Percentiles rank a stretch among this genome's conserved stretches.
Conservation (phyloP, 2,329 filamentous ascomycete species). For the Corinectria fuckeliana region DNA sequence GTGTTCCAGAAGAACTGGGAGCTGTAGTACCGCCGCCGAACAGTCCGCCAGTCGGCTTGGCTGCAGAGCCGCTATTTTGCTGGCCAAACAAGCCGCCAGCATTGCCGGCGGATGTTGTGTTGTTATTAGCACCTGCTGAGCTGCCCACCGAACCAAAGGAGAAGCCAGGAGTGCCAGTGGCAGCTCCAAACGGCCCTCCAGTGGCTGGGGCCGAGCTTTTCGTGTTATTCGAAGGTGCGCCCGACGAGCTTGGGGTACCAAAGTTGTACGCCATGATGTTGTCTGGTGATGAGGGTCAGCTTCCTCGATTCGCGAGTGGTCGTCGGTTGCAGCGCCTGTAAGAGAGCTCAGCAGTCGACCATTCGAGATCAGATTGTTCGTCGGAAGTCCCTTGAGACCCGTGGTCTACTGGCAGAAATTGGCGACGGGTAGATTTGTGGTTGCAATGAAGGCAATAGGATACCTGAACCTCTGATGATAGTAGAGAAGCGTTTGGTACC, state of each 20-base stretch:
- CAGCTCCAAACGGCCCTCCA: conserved; percentile 50
- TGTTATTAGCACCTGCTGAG: conserved; percentile 32
- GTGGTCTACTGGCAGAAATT: conserved; percentile 18
- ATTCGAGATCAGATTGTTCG: neutral
- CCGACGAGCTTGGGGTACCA: conserved; percentile 43
- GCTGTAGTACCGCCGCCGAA: conserved; percentile 39
- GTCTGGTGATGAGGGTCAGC: conserved; percentile 25
- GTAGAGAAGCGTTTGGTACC: conserved; percentile 31
- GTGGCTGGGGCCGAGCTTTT: conserved; percentile 49
- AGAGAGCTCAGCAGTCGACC: conserved; percentile 10
- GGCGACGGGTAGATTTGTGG: conserved; percentile 22
- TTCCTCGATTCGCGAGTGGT: conserved; percentile 25
- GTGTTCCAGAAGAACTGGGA: conserved; percentile 23
- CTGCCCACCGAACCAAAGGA: conserved; percentile 47
- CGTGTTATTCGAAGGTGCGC: conserved; percentile 41
- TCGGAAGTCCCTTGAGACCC: conserved; percentile 10
- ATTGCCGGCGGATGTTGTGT: conserved; percentile 38
- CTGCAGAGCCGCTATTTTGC: conserved; percentile 35
- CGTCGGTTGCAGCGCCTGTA: conserved; percentile 21
- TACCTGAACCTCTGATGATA: conserved; percentile 11
- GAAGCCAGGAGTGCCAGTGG: conserved; percentile 45
- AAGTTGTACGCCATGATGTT: conserved; percentile 51
- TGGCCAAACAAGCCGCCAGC: conserved; percentile 43
- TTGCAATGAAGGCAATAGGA: conserved; percentile 34
- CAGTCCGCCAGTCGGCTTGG: conserved; percentile 38